Conservation (phyloP, 805 yeast genomes). For the Candida tallmaniae region DNA sequence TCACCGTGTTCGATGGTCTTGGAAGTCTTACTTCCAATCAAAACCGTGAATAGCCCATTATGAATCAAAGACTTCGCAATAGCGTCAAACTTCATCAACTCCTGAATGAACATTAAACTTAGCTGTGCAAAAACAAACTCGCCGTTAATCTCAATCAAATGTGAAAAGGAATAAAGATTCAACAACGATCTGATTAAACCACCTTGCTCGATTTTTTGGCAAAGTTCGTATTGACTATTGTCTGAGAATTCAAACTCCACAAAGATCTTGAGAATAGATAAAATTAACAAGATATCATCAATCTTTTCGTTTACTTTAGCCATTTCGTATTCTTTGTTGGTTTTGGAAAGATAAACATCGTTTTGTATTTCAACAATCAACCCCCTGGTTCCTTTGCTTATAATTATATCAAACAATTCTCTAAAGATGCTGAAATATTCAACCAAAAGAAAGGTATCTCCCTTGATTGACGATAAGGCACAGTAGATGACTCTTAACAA, state of each 20-base stretch:
- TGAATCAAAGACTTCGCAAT: constrained; percentile 65
- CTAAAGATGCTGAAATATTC: constrained; percentile 49
- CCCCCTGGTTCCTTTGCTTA: constrained; percentile 61
- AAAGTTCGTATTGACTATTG: constrained; percentile 45
- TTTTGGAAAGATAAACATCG: constrained; percentile 42
- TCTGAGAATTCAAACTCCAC: constrained; percentile 45
- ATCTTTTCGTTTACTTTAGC: constrained; percentile 43
- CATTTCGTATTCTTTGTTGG: constrained; percentile 27
- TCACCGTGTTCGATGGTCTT: constrained; percentile 62
- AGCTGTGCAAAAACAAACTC: constrained; percentile 73
- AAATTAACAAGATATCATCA: constrained; percentile 60
- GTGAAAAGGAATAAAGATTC: constrained; percentile 65
- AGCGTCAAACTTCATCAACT: constrained; percentile 54
- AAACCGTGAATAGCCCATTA: constrained; percentile 58
- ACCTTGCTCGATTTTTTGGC: constrained; percentile 48
- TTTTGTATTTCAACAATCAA: constrained; percentile 56
- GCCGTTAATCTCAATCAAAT: constrained; percentile 51
- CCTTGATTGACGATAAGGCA: constrained; percentile 40
- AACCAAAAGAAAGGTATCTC: constrained; percentile 36
- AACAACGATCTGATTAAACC: constrained; percentile 61
- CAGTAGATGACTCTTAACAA: constrained; percentile 55
- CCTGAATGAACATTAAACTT: constrained; percentile 62
- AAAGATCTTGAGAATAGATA: constrained; percentile 60
- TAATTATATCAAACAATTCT: constrained; percentile 57
- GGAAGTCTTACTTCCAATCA: constrained; percentile 74